Percentiles rank a stretch among this genome's conserved stretches.
Evolutionary conservation across 1,284 basidiomycete species (phyloP).

Genomic region (Tetrapyrgos nigripes): DNA sequence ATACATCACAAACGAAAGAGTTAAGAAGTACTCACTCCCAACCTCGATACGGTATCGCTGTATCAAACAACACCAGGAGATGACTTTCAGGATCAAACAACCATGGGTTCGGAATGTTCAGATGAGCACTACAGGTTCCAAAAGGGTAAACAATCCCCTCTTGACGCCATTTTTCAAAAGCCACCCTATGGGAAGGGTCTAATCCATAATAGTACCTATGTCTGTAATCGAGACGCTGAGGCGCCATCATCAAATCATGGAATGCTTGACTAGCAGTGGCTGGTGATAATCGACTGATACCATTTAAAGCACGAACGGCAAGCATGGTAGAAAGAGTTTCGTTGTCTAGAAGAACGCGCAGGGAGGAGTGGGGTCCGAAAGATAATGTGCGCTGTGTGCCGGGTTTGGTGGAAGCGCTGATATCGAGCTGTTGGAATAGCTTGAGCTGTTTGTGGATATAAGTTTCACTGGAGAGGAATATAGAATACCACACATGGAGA

Average conservation of each 20-base stretch:
- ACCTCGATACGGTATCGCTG: conserved; percentile 39
- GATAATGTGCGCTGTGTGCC: no score
- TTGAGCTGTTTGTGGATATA: neutral
- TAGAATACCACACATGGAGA: conserved; percentile 46
- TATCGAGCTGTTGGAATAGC: neutral
- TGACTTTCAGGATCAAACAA: conserved; percentile 39
- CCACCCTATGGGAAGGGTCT: conserved; percentile 3
- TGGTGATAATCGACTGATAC: conserved; percentile 41
- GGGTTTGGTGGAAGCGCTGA: neutral
- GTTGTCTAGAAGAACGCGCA: neutral
- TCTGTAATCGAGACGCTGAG: conserved; percentile 10
- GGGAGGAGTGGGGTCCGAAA: neutral
- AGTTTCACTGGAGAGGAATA: conserved; percentile 29
- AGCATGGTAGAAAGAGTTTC: neutral
- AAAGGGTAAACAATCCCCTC: conserved; percentile 1
- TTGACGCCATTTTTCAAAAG: conserved; percentile 5
- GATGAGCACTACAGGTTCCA: conserved; percentile 31
- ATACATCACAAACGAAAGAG: neutral
- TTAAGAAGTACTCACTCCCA: conserved; percentile 49
- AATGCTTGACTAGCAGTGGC: conserved; percentile 35
- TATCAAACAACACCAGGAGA: conserved; percentile 35
- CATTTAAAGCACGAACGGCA: neutral
- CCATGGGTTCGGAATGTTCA: conserved; percentile 30
- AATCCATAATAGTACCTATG: conserved; percentile 4
- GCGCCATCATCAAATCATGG: conserved; percentile 1